Evolutionary conservation across 2,329 filamentous ascomycete genomes (phyloP), one percentile per base, ranked within the genome.

Genomic region (Alternaria sp.): DNA sequence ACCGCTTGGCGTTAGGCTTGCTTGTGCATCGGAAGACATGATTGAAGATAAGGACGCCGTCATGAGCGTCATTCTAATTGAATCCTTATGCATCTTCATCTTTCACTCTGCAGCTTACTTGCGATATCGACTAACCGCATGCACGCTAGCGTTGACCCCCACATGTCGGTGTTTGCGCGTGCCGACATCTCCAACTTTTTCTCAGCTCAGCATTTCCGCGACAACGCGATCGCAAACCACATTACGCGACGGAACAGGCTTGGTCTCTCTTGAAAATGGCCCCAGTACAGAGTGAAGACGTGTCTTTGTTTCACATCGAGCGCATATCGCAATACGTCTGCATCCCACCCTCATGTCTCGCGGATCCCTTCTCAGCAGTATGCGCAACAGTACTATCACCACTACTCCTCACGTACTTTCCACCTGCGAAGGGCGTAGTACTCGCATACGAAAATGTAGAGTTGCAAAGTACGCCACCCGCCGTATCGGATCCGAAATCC

Each of bases 291-390:
- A 52, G 54, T 8, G 54, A 56, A 36, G 52, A 67, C 10, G 25
- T 28, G 30, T 71, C 71, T 13, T 69, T 94, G 15, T 95, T 97
- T 81, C 89, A 89, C 77, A 87, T 89, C 26, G 90, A 95, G 74
- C 93, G 91, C 21, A 87, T 93, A 45, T 94, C 94, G 2, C 87
- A 97, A 71, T 94, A 92, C 81, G 86, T 94, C 67, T 88, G 91
- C 2, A 84, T 96, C 66, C 91, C 89, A 66, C 91, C 92, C 11
- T 83, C 88, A 43, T 90, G 90, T 47, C 91, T 92, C 80, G 84
- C 87, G 64, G 86, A 88, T 61, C 91, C 92, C 0, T 82, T 93
- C 68, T 89, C 91, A 70, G 90, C 88, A 62, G 86, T 91, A 65
- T 89, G 90, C 75, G 87, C 89, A 64, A 91, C 94, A 74, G 89